Conservation (phyloP, 768 basidiomycete genomes). For the Mycena pura region DNA sequence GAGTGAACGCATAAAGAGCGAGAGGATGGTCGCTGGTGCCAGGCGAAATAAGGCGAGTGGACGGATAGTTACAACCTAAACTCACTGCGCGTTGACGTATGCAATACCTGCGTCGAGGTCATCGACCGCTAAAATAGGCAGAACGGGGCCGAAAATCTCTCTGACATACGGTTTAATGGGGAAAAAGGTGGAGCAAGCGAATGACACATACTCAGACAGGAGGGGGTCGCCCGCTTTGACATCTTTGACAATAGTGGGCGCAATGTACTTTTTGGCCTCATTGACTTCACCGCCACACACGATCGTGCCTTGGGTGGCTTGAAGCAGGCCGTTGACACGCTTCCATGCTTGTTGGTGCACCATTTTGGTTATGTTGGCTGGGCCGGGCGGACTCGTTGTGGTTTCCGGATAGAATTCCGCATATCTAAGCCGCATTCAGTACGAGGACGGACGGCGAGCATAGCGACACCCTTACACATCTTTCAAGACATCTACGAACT, state of each 20-base stretch:
- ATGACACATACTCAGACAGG: slow-evolving; percentile 70
- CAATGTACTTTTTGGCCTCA: slow-evolving; percentile 64
- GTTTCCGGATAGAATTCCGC: slow-evolving; percentile 63
- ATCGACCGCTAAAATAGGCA: slow-evolving; percentile 79
- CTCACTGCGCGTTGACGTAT: slow-evolving; percentile 66
- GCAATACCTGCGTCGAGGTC: slow-evolving; percentile 73
- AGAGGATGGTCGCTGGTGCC: slow-evolving; percentile 72
- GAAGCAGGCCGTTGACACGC: slow-evolving; percentile 69
- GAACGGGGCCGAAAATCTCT: slow-evolving; percentile 85
- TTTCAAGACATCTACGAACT: slow-evolving; percentile 52
- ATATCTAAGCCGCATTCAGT: slow-evolving; percentile 42
- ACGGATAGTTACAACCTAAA: not conserved
- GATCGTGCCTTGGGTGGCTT: slow-evolving; percentile 68
- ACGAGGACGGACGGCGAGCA: not conserved
- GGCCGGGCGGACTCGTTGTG: not conserved
- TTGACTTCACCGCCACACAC: slow-evolving; percentile 70
- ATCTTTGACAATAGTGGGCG: slow-evolving; percentile 74
- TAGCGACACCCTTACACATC: slow-evolving; percentile 39
- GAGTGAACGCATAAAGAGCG: slow-evolving; percentile 78
- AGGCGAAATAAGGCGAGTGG: not conserved
- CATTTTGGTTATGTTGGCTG: slow-evolving; percentile 47
- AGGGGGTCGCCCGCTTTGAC: slow-evolving; percentile 70
- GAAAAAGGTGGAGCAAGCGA: not conserved
- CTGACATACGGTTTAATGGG: slow-evolving; percentile 41
- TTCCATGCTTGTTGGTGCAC: slow-evolving; percentile 58